Percentiles rank a stretch among this genome's conserved stretches.
Evolutionary conservation across 306 rosid genomes (phyloP).

Genomic region (Echinosophora koreensis): DNA sequence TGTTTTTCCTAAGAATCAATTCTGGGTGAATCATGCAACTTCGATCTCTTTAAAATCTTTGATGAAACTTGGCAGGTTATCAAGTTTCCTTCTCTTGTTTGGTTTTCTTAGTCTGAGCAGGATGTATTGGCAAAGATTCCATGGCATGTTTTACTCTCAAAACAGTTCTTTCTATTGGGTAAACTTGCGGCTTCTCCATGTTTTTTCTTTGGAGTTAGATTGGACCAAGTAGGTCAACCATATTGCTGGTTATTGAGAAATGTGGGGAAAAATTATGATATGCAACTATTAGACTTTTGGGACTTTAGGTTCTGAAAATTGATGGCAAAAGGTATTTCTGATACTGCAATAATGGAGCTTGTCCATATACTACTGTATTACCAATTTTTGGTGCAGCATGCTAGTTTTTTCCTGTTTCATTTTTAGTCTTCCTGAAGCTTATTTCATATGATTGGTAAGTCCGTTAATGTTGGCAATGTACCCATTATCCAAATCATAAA

Average conservation of each 20-base stretch:
- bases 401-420: too few relatives aligned
- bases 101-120: not conserved
- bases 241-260: constrained; percentile 11
- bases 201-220: too few relatives aligned
- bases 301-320: not conserved
- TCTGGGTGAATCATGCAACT: not conserved
- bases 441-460: constrained; percentile 9
- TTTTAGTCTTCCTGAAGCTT: too few relatives aligned
- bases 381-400: too few relatives aligned
- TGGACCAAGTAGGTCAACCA: too few relatives aligned
- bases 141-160: constrained; percentile 1
- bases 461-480: constrained; percentile 26
- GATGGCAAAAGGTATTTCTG: constrained; percentile 2
- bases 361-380: too few relatives aligned
- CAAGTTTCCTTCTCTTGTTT: not conserved
- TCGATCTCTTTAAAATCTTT: not conserved
- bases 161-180: not conserved
- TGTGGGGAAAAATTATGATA: constrained; percentile 1
- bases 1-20: not conserved
- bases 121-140: not conserved
- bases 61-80: not conserved
- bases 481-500: constrained; percentile 2
- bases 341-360: not conserved
- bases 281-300: constrained; percentile 8
- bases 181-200: too few relatives aligned